Conservation (phyloP, 116 monocot genomes). For the Papilionanthe hybrid region DNA sequence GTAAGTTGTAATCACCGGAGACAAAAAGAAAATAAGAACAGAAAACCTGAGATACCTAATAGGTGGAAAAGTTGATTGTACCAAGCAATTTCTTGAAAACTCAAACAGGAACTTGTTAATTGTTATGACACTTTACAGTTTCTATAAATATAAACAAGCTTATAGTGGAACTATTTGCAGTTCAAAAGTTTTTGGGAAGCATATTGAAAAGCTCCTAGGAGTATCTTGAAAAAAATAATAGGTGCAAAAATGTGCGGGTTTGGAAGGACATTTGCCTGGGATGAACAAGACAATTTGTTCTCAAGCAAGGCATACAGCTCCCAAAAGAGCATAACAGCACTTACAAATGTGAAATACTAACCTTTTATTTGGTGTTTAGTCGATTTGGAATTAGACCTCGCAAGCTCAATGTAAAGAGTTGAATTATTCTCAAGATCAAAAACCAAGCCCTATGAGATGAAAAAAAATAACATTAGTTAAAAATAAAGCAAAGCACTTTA, state of each 20-base stretch:
- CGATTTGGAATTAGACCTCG: slow-evolving; percentile 68
- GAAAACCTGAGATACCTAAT: background rate
- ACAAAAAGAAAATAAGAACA: slow-evolving; percentile 13
- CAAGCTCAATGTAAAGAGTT: slow-evolving; percentile 65
- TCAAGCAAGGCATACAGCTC: background rate
- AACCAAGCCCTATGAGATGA: slow-evolving; percentile 41
- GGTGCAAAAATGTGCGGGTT: background rate
- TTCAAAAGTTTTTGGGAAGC: too few species aligned
- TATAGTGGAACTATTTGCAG: too few species aligned
- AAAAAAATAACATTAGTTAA: background rate
- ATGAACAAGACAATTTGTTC: background rate
- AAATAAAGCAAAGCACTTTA: background rate
- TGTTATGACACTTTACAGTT: background rate
- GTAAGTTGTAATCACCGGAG: slow-evolving; percentile 14
- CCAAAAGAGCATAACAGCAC: background rate
- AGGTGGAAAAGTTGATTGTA: background rate
- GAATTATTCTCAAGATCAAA: slow-evolving; percentile 81
- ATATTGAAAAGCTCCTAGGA: background rate
- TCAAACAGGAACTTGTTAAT: background rate
- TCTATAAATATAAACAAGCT: background rate
- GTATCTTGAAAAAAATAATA: too few species aligned
- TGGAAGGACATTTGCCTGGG: background rate
- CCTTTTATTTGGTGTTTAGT: slow-evolving; percentile 54
- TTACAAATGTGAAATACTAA: slow-evolving; percentile 10
- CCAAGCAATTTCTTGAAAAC: background rate